phyloP scores from a whole-genome alignment of 2,329 filamentous ascomycete genomes.

The Botrytis porri region DNA sequence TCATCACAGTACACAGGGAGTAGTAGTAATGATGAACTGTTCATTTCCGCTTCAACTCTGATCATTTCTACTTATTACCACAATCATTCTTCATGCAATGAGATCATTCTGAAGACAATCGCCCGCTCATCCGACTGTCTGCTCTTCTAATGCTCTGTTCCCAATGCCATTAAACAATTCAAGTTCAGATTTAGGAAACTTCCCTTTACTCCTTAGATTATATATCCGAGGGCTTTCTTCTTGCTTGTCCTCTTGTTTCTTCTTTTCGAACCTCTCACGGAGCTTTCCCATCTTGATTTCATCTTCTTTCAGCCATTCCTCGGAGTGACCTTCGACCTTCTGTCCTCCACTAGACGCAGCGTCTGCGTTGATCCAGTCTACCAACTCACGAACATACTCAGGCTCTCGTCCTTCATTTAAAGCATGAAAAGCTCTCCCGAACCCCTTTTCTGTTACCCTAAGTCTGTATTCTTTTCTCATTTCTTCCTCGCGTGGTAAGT shows the following conservation, averaged over 20 bases:
- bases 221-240: not conserved
- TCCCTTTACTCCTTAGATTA: not conserved
- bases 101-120: not conserved
- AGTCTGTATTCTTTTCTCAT: constrained; percentile 19
- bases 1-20: not conserved
- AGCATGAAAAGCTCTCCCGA: constrained; percentile 16
- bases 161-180: not conserved
- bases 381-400: constrained; percentile 10
- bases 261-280: constrained; percentile 5
- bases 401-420: constrained; percentile 3
- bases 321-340: constrained; percentile 6
- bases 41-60: not conserved
- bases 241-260: constrained; percentile 8
- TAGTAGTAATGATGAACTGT: not conserved
- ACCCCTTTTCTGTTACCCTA: constrained; percentile 15
- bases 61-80: not conserved
- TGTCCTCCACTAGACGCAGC: not conserved
- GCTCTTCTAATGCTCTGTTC: not conserved
- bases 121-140: not conserved
- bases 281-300: not conserved
- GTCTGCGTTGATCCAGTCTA: constrained; percentile 18
- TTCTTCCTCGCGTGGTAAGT: constrained; percentile 36
- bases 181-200: not conserved
- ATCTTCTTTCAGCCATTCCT: constrained; percentile 16
- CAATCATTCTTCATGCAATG: not conserved